Evolutionary conservation across 2,329 filamentous ascomycete genomes (phyloP).

Genomic region (Aureobasidium sp.): DNA sequence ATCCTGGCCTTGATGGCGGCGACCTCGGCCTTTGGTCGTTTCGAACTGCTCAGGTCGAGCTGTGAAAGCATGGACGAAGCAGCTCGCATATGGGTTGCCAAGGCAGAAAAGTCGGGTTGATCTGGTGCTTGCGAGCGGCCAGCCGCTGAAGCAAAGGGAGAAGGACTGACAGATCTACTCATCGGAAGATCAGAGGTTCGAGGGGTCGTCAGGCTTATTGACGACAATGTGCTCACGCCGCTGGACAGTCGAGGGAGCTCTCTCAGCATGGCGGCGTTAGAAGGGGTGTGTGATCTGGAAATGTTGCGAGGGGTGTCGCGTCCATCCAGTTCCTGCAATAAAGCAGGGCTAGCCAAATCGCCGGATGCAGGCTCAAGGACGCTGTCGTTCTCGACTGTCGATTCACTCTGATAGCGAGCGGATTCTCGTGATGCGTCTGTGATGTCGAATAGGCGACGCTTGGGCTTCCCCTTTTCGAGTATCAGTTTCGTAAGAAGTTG

Average conservation of each 20-base stretch:
- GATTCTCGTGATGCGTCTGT: conserved; percentile 56
- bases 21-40: conserved; percentile 71
- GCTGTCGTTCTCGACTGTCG: conserved; percentile 53
- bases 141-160: conserved; percentile 53
- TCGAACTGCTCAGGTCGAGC: conserved; percentile 71
- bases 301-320: conserved; percentile 35
- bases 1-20: conserved; percentile 79
- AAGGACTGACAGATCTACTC: conserved; percentile 63
- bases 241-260: conserved; percentile 53
- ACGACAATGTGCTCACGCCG: conserved; percentile 54
- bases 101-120: conserved; percentile 72
- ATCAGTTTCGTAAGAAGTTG: conserved; percentile 57
- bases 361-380: conserved; percentile 78
- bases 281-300: conserved; percentile 15
- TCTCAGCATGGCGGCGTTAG: conserved; percentile 20
- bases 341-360: conserved; percentile 66
- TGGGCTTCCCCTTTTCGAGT: conserved; percentile 55
- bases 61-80: conserved; percentile 83
- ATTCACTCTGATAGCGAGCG: conserved; percentile 30
- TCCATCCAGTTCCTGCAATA: conserved; percentile 53
- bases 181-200: conserved; percentile 62
- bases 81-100: conserved; percentile 81
- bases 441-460: conserved; percentile 46
- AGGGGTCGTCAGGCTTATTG: conserved; percentile 56
- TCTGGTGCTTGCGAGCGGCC: conserved; percentile 51